Percentiles rank a stretch among this genome's conserved stretches.
Evolutionary conservation across 2,329 filamentous ascomycete genomes (phyloP).

Genomic region (Aspergillus ochraceus): DNA sequence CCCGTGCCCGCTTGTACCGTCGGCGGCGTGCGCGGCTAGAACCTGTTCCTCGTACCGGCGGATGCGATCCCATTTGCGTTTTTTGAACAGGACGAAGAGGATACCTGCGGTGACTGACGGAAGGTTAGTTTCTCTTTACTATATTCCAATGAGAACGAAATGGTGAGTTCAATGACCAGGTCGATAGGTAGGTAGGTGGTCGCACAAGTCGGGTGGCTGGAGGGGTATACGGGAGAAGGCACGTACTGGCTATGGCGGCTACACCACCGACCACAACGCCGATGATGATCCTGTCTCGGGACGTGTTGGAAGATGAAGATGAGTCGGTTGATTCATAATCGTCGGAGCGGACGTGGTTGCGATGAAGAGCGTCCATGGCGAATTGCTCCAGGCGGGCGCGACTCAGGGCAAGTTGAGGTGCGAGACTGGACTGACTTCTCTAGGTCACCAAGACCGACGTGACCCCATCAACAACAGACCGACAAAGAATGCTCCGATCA

Average conservation of each 20-base stretch:
- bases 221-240: neutral
- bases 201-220: neutral
- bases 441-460: neutral
- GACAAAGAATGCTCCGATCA: neutral
- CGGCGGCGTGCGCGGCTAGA: slow-evolving; percentile 11
- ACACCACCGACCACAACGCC: slow-evolving; percentile 31
- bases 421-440: neutral
- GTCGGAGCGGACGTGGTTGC: neutral
- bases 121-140: neutral
- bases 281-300: slow-evolving; percentile 24
- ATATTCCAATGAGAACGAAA: too few species aligned
- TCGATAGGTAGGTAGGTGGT: neutral
- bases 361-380: neutral
- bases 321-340: neutral
- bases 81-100: slow-evolving; percentile 25
- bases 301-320: neutral
- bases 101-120: slow-evolving; percentile 25
- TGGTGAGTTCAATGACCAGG: too few species aligned
- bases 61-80: slow-evolving; percentile 24
- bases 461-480: neutral
- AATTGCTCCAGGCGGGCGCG: neutral
- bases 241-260: slow-evolving; percentile 26
- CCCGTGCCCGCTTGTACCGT: neutral
- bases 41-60: slow-evolving; percentile 20
- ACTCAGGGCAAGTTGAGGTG: neutral